Conservation (phyloP, 1,284 basidiomycete species). For the Prillingera fragicola region DNA sequence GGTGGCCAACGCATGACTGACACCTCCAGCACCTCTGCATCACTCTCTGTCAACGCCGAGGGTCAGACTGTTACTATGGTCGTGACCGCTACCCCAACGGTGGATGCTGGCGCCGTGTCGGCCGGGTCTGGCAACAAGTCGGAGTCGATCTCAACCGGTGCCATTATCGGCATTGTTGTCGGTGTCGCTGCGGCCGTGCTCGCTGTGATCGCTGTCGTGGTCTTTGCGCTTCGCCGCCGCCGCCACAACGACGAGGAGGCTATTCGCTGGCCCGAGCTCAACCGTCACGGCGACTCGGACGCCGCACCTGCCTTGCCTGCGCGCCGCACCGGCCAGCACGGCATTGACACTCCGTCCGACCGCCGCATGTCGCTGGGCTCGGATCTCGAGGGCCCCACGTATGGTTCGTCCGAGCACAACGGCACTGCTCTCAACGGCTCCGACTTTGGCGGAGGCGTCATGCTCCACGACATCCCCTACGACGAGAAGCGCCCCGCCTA, state of each 20-base stretch:
- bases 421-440: slow-evolving; percentile 27
- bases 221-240: slow-evolving; percentile 37
- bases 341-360: slow-evolving; percentile 30
- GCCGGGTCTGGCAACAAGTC: slow-evolving; percentile 1
- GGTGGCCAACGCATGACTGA: no score
- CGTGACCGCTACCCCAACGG: slow-evolving; percentile 6
- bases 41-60: neutral
- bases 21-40: no score
- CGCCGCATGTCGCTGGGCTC: slow-evolving; percentile 23
- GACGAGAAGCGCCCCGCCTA: slow-evolving; percentile 5
- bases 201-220: slow-evolving; percentile 28
- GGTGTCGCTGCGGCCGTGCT: slow-evolving; percentile 39
- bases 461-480: slow-evolving; percentile 21
- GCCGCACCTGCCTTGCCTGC: slow-evolving; percentile 45
- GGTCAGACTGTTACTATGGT: slow-evolving; percentile 15
- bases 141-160: slow-evolving; percentile 32
- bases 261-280: slow-evolving; percentile 48
- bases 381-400: slow-evolving; percentile 26
- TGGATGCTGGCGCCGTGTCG: slow-evolving; percentile 10
- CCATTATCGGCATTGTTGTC: slow-evolving; percentile 45
- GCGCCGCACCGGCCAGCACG: slow-evolving; percentile 39
- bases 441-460: slow-evolving; percentile 23
- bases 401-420: slow-evolving; percentile 6
- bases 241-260: slow-evolving; percentile 42
- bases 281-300: slow-evolving; percentile 45